Evolutionary conservation across 2,329 filamentous ascomycete genomes (phyloP).

Genomic region (Byssothecium circinans): DNA sequence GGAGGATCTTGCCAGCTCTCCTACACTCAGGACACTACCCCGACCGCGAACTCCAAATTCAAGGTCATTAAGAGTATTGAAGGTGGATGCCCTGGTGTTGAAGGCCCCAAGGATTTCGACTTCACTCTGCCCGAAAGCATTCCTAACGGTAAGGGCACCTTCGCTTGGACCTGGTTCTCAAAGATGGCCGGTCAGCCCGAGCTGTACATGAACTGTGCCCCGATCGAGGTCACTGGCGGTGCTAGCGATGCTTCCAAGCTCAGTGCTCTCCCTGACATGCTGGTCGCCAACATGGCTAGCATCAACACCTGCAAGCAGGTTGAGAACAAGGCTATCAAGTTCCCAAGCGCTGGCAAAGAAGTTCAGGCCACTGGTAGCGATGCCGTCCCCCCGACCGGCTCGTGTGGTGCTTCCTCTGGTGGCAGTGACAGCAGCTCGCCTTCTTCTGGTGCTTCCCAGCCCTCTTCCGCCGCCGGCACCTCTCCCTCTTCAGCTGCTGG

Average conservation of each 20-base stretch:
- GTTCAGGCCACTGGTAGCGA: conserved; percentile 48
- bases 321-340: conserved; percentile 59
- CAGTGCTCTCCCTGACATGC: conserved; percentile 69
- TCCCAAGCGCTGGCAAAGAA: conserved; percentile 66
- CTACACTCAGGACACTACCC: conserved; percentile 66
- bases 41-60: conserved; percentile 62
- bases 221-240: conserved; percentile 64
- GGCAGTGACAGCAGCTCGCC: conserved; percentile 16
- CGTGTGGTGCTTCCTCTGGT: conserved; percentile 18
- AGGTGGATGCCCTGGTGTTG: conserved; percentile 76
- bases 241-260: conserved; percentile 57
- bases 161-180: conserved; percentile 95
- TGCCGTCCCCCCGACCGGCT: conserved; percentile 19
- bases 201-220: conserved; percentile 95
- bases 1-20: conserved; percentile 89
- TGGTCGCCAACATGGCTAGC: conserved; percentile 68
- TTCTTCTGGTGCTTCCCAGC: conserved; percentile 5
- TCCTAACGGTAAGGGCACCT: conserved; percentile 72
- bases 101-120: conserved; percentile 64
- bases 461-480: background rate
- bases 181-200: conserved; percentile 77
- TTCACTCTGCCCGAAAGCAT: conserved; percentile 74
- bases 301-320: conserved; percentile 54
- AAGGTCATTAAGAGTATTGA: conserved; percentile 88
- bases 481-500: background rate